Evolutionary conservation across 2,329 filamentous ascomycete genomes (phyloP).

Genomic region (Dothideomycetes sp.): DNA sequence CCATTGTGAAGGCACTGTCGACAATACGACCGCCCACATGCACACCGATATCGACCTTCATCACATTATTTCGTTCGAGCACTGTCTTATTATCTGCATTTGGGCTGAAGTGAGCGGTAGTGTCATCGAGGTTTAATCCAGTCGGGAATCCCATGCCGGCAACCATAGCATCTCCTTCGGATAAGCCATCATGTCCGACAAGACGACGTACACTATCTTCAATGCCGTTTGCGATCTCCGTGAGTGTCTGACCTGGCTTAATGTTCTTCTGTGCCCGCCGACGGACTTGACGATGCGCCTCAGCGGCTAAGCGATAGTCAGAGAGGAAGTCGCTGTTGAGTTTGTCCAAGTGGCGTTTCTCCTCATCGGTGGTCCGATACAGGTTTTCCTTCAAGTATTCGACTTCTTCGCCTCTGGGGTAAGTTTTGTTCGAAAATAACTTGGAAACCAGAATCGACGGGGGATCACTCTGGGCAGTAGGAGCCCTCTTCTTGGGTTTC

Average conservation of each 20-base stretch:
- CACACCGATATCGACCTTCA: constrained; percentile 65
- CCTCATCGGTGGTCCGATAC: constrained; percentile 70
- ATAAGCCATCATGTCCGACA: constrained; percentile 63
- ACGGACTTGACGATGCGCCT: constrained; percentile 79
- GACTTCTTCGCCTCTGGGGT: constrained; percentile 67
- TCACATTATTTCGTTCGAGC: constrained; percentile 54
- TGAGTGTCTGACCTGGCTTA: constrained; percentile 69
- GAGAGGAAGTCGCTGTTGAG: constrained; percentile 68
- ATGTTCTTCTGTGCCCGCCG: constrained; percentile 73
- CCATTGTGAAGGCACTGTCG: constrained; percentile 59
- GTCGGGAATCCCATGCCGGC: constrained; percentile 82
- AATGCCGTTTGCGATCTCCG: constrained; percentile 77
- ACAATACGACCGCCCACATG: constrained; percentile 62
- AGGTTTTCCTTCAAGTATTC: constrained; percentile 68
- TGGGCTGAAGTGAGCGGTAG: constrained; percentile 76
- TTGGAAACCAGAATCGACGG: constrained; percentile 63
- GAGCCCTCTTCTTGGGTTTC: constrained; percentile 43
- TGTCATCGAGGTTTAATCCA: constrained; percentile 73
- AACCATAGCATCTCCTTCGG: constrained; percentile 66
- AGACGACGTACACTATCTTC: constrained; percentile 70
- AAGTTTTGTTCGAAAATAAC: constrained; percentile 61
- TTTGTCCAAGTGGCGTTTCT: constrained; percentile 69
- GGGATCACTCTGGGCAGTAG: constrained; percentile 56
- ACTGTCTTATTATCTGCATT: constrained; percentile 82
- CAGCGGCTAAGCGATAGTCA: constrained; percentile 76